Base-by-base conservation (phyloP, 1,284 basidiomycete species). In the Sphagnurus paluster region DNA sequence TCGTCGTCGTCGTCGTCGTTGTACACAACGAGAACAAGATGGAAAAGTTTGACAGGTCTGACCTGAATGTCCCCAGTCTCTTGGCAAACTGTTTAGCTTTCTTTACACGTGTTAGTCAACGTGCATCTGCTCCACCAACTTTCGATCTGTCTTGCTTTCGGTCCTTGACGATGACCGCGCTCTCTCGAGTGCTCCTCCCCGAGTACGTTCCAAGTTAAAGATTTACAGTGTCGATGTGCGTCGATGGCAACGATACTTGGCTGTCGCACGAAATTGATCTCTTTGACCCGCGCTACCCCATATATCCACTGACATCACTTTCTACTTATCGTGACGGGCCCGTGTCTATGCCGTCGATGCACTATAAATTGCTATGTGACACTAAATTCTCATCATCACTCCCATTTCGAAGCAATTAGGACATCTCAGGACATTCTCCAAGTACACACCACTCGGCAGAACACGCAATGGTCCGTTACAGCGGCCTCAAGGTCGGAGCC, bases 21-120 rank as follows among this genome's bases (percentile, higher is more conserved):
- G 44, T 20, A 19, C 23, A 33, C 39, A 34, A 42, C 39, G 43
- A 47, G 35, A 29, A 41, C 32, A 41, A 36, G 26, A 38, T 24
- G 26, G 42, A 42, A 42, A 46, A 46, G 39, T 42, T 46, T 50
- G 39, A 36, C 39, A 42, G 30, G 23, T 37, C 42, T 29, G 14
- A 42, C 21, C 41, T 28, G 24, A 28, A 37, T 36, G 24, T 14
- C 14, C 13, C 19, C 26, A 23, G 17, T 32, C 5, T 14, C 14
- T 8, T 36, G 37, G 21, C 8, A 35, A 44, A 35, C 24, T 35
- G 42, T 46, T 42, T 43, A 44, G 19, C 29, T 46, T 36, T 20
- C 23, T 20, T 36, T 26, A 39, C 47, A 49, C 47, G 42, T 49
- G 47, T 49, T 44, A 32, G 26, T 20, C 45, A 42, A 46, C 37